Conservation (phyloP, 768 basidiomycete genomes). For the Trametes cingulata region DNA sequence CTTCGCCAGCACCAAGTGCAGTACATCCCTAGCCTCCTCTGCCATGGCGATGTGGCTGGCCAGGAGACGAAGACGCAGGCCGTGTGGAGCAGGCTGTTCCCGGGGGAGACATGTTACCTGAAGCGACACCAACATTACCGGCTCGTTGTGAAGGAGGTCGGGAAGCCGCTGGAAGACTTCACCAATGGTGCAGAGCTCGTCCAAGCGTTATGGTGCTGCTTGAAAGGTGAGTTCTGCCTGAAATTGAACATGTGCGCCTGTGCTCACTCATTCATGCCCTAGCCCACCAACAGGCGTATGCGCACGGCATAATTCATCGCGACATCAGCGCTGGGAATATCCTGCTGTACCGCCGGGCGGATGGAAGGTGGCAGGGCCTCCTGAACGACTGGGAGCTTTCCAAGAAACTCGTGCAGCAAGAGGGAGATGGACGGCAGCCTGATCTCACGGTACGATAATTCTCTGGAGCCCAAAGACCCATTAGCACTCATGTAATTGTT, state of each 20-base stretch:
- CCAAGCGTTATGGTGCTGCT: not conserved
- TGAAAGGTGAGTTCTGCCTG: not conserved
- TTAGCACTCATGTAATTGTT: no score
- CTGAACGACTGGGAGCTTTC: slow-evolving; percentile 16
- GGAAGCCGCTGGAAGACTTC: not conserved
- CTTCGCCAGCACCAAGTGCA: not conserved
- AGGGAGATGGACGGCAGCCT: not conserved
- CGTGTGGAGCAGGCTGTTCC: not conserved
- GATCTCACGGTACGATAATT: slow-evolving; percentile 6
- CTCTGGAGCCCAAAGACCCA: not conserved
- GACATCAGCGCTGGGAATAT: slow-evolving; percentile 17
- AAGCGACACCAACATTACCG: slow-evolving; percentile 17
- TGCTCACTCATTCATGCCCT: not conserved
- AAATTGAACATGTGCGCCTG: not conserved
- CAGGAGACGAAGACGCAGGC: slow-evolving; percentile 1
- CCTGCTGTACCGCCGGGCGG: not conserved
- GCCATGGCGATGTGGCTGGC: slow-evolving; percentile 8
- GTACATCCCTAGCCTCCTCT: not conserved
- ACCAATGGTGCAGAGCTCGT: not conserved
- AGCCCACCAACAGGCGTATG: not conserved
- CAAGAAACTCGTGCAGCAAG: not conserved
- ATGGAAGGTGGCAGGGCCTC: not conserved
- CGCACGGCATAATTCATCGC: slow-evolving; percentile 2
- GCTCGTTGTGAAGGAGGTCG: slow-evolving; percentile 11
- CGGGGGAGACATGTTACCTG: not conserved